Conservation (phyloP, 768 basidiomycete species). For the Boletus subparvulus region DNA sequence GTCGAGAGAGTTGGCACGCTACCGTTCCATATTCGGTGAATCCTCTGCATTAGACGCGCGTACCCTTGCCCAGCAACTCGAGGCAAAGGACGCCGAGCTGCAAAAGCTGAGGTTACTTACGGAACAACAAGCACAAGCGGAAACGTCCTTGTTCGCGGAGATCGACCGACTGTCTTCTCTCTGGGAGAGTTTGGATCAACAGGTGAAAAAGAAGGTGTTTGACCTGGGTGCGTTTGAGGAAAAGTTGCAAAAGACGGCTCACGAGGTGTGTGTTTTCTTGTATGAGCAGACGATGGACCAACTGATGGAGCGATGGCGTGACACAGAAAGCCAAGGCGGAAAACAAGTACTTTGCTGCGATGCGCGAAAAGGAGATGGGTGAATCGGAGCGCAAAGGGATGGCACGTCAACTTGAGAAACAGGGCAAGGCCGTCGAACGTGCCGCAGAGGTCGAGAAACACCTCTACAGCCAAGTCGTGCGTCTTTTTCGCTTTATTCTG, state of each 20-base stretch:
- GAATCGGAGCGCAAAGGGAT: slow-evolving; percentile 73
- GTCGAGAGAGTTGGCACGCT: slow-evolving; percentile 53
- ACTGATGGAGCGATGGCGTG: background rate
- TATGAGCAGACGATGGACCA: background rate
- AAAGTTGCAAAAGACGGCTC: slow-evolving; percentile 55
- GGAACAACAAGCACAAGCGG: slow-evolving; percentile 63
- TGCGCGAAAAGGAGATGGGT: slow-evolving; percentile 84
- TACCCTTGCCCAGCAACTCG: slow-evolving; percentile 53
- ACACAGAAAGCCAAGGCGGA: slow-evolving; percentile 91
- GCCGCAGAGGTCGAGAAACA: slow-evolving; percentile 63
- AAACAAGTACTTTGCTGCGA: slow-evolving; percentile 88
- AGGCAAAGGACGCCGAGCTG: slow-evolving; percentile 68
- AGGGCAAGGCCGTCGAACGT: slow-evolving; percentile 63
- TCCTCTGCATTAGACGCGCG: slow-evolving; percentile 50
- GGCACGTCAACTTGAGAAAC: slow-evolving; percentile 55
- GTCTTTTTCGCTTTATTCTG: slow-evolving; percentile 20
- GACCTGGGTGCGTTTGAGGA: slow-evolving; percentile 78
- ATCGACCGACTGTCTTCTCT: slow-evolving; percentile 82
- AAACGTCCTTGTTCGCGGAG: slow-evolving; percentile 77
- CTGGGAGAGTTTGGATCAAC: slow-evolving; percentile 82
- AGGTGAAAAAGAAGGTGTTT: slow-evolving; percentile 82
- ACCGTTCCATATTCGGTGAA: slow-evolving; percentile 64
- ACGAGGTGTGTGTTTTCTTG: slow-evolving; percentile 62
- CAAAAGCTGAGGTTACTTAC: slow-evolving; percentile 59
- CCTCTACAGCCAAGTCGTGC: slow-evolving; percentile 58